Conservation (phyloP, 768 basidiomycete genomes). For the Gelatoporia subvermispora region DNA sequence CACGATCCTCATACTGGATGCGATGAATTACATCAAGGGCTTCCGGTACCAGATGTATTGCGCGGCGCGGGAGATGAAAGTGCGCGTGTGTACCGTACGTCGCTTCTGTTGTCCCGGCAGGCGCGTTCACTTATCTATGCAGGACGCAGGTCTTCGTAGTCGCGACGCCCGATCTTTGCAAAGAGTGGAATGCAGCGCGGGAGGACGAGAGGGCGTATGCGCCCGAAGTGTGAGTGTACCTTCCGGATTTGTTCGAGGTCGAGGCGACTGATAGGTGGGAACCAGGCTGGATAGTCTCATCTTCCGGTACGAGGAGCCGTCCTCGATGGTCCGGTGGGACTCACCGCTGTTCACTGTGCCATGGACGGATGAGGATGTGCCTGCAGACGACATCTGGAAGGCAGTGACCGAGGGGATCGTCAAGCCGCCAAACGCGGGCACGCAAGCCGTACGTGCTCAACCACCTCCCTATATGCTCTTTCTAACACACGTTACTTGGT, state of each 20-base stretch:
- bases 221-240: constrained; percentile 57
- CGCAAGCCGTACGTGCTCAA: constrained; percentile 51
- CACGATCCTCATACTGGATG: constrained; percentile 84
- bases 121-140: constrained; percentile 1
- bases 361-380: constrained; percentile 65
- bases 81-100: constrained; percentile 83
- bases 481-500: background rate
- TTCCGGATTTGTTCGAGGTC: too few species aligned
- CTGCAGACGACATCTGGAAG: constrained; percentile 71
- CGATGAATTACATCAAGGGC: constrained; percentile 96
- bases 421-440: constrained; percentile 86
- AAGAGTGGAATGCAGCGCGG: constrained; percentile 65
- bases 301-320: constrained; percentile 90
- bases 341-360: constrained; percentile 86
- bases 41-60: constrained; percentile 98
- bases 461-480: background rate
- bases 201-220: constrained; percentile 48
- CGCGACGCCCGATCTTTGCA: constrained; percentile 69
- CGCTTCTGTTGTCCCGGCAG: constrained; percentile 1
- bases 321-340: constrained; percentile 99
- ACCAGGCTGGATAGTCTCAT: constrained; percentile 83
- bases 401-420: constrained; percentile 74
- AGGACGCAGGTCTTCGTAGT: constrained; percentile 65
- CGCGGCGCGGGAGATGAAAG: constrained; percentile 81
- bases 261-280: too few species aligned